These are phyloP conservation scores for Botryotinia calthae DNA, from an alignment of 2,329 filamentous ascomycete species.

Conservation along the genomic window DNA sequence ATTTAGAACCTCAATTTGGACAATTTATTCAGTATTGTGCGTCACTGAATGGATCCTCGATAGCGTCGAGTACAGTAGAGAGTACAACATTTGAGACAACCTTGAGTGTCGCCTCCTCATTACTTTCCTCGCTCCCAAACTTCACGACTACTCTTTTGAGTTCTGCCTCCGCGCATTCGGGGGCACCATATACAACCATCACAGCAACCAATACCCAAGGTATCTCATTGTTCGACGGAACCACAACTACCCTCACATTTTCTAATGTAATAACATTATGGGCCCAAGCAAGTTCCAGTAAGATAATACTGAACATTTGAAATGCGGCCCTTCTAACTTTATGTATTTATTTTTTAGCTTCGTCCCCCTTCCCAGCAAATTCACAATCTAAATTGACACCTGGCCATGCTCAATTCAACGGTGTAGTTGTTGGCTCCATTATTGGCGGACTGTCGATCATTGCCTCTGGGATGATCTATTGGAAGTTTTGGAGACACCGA, in stretches of 20 bases:
- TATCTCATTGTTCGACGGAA: neutral
- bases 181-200: neutral
- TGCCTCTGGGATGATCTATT: neutral
- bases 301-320: neutral
- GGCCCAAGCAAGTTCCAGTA: neutral
- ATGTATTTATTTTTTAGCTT: neutral
- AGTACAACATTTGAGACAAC: neutral
- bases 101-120: neutral
- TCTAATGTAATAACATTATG: neutral
- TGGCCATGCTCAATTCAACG: neutral
- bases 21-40: neutral
- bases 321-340: neutral
- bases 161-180: too few relatives aligned
- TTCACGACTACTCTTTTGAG: neutral
- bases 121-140: neutral
- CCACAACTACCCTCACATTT: neutral
- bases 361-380: neutral
- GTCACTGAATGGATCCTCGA: neutral
- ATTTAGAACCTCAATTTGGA: neutral
- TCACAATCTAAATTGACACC: neutral
- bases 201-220: neutral
- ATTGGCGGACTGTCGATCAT: neutral
- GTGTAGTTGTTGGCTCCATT: neutral
- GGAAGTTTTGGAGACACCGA: neutral
- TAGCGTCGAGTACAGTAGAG: neutral